phyloP scores from a whole-genome alignment of 805 yeast genomes.

The Candida manassasensis region DNA sequence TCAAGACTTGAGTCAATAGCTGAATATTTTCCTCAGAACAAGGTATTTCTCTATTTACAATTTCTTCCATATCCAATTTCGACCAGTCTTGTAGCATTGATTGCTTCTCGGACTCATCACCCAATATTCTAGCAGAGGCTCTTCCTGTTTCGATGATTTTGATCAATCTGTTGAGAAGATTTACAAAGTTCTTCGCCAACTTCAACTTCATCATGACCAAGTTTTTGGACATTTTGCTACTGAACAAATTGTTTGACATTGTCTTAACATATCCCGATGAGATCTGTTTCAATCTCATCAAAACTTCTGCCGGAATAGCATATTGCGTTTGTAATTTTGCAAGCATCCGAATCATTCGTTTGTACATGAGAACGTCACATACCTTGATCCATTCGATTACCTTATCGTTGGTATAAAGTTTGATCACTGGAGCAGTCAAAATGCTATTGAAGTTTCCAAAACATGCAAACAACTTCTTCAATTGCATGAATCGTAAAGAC shows the following conservation, averaged over 20 bases:
- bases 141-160: constrained; percentile 51
- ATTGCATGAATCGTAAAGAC: constrained; percentile 60
- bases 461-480: constrained; percentile 53
- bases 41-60: constrained; percentile 48
- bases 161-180: constrained; percentile 49
- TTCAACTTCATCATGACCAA: constrained; percentile 49
- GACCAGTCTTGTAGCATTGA: constrained; percentile 59
- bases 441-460: constrained; percentile 49
- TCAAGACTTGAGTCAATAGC: constrained; percentile 28
- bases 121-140: constrained; percentile 44
- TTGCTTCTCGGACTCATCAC: constrained; percentile 37
- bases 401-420: constrained; percentile 47
- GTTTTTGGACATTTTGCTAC: constrained; percentile 42
- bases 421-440: constrained; percentile 59
- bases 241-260: constrained; percentile 32
- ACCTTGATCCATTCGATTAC: constrained; percentile 58
- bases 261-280: constrained; percentile 45
- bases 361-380: constrained; percentile 65
- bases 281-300: constrained; percentile 50
- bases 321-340: constrained; percentile 54
- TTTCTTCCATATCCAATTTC: constrained; percentile 42
- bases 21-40: constrained; percentile 36
- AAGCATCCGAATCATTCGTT: constrained; percentile 50
- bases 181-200: constrained; percentile 50
- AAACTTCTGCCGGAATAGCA: constrained; percentile 51